Evolutionary conservation across 2,329 filamentous ascomycete genomes (phyloP).

Genomic region (Exophiala calicioides): DNA sequence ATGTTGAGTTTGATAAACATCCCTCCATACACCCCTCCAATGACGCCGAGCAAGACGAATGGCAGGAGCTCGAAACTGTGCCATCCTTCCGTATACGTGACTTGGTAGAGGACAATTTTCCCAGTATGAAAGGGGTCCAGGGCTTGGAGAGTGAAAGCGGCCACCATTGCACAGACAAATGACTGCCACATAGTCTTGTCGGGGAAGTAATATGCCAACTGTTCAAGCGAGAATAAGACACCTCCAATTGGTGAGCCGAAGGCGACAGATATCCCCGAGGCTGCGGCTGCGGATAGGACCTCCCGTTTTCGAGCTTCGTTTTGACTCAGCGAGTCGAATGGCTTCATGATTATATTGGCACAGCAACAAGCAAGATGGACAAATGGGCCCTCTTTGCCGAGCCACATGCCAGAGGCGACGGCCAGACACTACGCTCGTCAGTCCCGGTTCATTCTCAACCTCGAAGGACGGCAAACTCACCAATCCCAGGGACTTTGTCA

Average conservation of each 20-base stretch:
- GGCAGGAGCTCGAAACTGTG: constrained; percentile 91
- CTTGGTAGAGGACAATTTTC: constrained; percentile 93
- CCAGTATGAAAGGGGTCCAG: constrained; percentile 93
- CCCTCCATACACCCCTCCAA: constrained; percentile 91
- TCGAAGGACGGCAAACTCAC: constrained; percentile 49
- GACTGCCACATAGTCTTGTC: constrained; percentile 99
- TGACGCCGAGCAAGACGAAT: constrained; percentile 79
- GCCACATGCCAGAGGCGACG: constrained; percentile 91
- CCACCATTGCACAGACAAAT: constrained; percentile 99
- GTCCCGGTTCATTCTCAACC: constrained; percentile 31
- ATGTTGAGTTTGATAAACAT: constrained; percentile 96
- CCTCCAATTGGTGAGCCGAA: constrained; percentile 94
- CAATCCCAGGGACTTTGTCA: constrained; percentile 85
- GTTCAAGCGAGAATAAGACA: constrained; percentile 94
- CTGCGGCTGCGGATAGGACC: constrained; percentile 86
- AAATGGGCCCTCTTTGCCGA: constrained; percentile 92
- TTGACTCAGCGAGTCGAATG: constrained; percentile 75
- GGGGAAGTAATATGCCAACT: constrained; percentile 95
- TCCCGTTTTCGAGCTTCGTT: constrained; percentile 96
- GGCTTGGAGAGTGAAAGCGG: constrained; percentile 86
- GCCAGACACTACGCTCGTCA: constrained; percentile 79
- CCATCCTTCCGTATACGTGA: constrained; percentile 89
- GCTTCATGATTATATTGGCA: constrained; percentile 88
- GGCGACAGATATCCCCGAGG: constrained; percentile 88
- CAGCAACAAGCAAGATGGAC: constrained; percentile 98